Evolutionary conservation across 2,329 filamentous ascomycete genomes (phyloP).

Genomic region (Acarospora socialis): DNA sequence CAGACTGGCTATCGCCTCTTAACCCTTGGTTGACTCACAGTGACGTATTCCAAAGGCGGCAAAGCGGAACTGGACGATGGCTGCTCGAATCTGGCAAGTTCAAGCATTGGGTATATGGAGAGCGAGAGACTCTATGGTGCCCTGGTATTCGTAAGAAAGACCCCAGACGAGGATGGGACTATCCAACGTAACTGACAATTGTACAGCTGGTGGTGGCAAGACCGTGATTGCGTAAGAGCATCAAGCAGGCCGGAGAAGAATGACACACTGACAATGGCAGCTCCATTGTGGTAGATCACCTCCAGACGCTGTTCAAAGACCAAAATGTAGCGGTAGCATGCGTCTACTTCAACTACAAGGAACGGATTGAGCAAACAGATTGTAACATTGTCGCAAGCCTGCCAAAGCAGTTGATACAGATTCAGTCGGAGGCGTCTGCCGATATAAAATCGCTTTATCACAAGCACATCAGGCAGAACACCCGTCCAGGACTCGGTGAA

Average conservation of each 20-base stretch:
- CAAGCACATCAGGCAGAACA: slow-evolving; percentile 2
- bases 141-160: too few species aligned
- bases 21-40: slow-evolving; percentile 1
- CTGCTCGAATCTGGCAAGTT: slow-evolving; percentile 9
- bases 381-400: slow-evolving; percentile 23
- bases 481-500: slow-evolving; percentile 3
- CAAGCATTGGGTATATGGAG: slow-evolving; percentile 4
- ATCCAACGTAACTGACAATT: too few species aligned
- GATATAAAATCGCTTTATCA: too few species aligned
- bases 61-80: slow-evolving; percentile 10
- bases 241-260: too few species aligned
- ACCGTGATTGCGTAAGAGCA: too few species aligned
- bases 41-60: background rate
- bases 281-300: slow-evolving; percentile 29
- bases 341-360: slow-evolving; percentile 33
- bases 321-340: slow-evolving; percentile 28
- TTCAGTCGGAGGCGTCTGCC: too few species aligned
- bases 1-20: slow-evolving; percentile 3
- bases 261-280: too few species aligned
- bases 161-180: too few species aligned
- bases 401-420: slow-evolving; percentile 25
- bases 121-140: slow-evolving; percentile 1
- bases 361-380: slow-evolving; percentile 24
- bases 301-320: slow-evolving; percentile 18
- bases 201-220: too few species aligned